These are phyloP conservation scores for Tylopilus orsonianus DNA, from an alignment of 1,284 basidiomycete genomes.

Conservation along the genomic window DNA sequence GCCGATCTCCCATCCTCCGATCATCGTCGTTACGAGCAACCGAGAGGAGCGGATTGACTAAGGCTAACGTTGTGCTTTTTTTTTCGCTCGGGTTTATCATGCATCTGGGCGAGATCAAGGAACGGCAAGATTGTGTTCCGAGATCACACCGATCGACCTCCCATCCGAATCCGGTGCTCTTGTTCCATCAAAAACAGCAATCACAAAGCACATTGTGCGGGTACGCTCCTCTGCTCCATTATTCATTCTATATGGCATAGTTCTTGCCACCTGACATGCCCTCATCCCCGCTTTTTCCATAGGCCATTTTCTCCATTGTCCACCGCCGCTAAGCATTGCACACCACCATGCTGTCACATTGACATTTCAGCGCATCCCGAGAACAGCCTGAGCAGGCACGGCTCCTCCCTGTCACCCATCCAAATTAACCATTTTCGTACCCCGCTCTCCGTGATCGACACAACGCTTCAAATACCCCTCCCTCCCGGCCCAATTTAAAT, in stretches of 20 bases:
- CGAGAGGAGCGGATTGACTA: neutral
- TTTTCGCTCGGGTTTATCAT: neutral
- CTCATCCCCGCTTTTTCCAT: neutral
- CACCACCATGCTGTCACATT: neutral
- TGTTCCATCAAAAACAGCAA: constrained; percentile 26
- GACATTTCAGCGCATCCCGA: neutral
- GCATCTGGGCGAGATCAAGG: constrained; percentile 13
- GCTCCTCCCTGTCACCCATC: constrained; percentile 5
- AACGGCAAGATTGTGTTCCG: constrained; percentile 19
- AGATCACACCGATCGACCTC: constrained; percentile 13
- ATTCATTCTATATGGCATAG: neutral
- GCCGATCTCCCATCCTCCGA: constrained; percentile 18
- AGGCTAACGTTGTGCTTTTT: too few relatives aligned
- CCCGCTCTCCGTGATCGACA: constrained; percentile 19
- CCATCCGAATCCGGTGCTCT: constrained; percentile 20
- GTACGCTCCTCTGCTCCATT: neutral
- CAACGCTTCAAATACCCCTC: constrained; percentile 10
- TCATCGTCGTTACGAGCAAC: neutral
- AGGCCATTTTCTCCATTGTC: constrained; percentile 15
- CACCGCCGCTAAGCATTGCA: constrained; percentile 5
- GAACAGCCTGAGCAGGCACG: too few relatives aligned
- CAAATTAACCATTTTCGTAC: constrained; percentile 15
- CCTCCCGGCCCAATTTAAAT: constrained; percentile 23
- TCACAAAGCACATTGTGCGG: constrained; percentile 20
- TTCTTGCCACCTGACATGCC: constrained; percentile 10